These are phyloP conservation scores for Aquilaria agallochum DNA, from an alignment of 441 rosid species.

Conservation along the genomic window DNA sequence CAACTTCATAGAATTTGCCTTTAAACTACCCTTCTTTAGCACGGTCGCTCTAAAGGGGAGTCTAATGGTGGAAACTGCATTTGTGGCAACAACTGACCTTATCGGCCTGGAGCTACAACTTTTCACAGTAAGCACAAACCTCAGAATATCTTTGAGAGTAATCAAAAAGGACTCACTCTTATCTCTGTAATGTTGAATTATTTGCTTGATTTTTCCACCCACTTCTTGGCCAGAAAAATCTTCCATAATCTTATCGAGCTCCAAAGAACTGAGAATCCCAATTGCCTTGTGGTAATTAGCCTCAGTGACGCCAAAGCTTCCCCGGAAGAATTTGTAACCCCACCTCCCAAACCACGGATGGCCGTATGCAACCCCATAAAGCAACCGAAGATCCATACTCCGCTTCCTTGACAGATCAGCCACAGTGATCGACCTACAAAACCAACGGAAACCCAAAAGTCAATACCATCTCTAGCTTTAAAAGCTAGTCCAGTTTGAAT, in stretches of 20 bases:
- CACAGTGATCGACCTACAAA: conserved; percentile 59
- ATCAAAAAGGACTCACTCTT: conserved; percentile 59
- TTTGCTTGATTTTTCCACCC: conserved; percentile 32
- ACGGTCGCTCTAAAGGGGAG: conserved; percentile 19
- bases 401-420: conserved; percentile 75
- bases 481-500: conserved; percentile 2
- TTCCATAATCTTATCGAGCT: conserved; percentile 43
- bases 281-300: conserved; percentile 52
- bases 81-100: conserved; percentile 24
- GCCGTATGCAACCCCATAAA: conserved; percentile 82
- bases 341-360: conserved; percentile 91
- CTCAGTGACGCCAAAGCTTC: conserved; percentile 76
- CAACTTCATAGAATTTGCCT: conserved; percentile 36
- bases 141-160: conserved; percentile 63
- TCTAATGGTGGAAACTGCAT: conserved; percentile 20
- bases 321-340: conserved; percentile 74
- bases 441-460: conserved; percentile 2
- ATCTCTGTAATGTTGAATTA: conserved; percentile 47
- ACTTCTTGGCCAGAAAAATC: conserved; percentile 35
- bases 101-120: conserved; percentile 32
- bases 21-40: conserved; percentile 26
- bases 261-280: conserved; percentile 55
- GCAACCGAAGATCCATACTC: conserved; percentile 62
- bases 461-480: conserved; percentile 4
- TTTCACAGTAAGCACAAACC: conserved; percentile 67